phyloP scores from a whole-genome alignment of 1,139 yeast genomes.

The Suhomyces bribrorum region DNA sequence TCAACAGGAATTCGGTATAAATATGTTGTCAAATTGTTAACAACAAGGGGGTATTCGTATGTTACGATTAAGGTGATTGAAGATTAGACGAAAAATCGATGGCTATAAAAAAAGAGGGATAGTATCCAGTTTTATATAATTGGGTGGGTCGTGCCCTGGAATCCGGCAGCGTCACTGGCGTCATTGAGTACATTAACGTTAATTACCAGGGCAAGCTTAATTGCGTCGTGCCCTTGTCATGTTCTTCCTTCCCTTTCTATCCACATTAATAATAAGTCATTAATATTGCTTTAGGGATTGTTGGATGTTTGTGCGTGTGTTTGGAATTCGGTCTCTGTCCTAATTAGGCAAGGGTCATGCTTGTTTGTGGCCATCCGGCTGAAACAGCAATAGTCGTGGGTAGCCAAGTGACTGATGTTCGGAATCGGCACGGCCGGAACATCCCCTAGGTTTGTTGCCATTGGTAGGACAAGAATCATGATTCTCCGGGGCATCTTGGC shows the following conservation, averaged over 20 bases:
- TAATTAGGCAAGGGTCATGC: constrained; percentile 19
- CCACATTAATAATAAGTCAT: constrained; percentile 10
- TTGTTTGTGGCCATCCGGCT: constrained; percentile 13
- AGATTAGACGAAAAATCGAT: neutral
- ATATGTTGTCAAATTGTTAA: neutral
- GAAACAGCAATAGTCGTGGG: constrained; percentile 14
- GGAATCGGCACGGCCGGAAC: too few species aligned
- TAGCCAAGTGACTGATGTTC: constrained; percentile 1
- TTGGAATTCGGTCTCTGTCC: constrained; percentile 11
- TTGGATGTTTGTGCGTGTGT: constrained; percentile 9
- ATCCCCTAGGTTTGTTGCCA: too few species aligned
- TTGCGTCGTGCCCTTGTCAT: constrained; percentile 3
- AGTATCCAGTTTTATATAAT: constrained; percentile 4
- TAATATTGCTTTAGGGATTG: constrained; percentile 12
- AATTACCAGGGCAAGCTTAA: constrained; percentile 2
- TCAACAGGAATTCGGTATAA: neutral
- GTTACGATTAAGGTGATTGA: constrained; percentile 1
- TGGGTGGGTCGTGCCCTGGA: constrained; percentile 7
- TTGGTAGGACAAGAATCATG: neutral
- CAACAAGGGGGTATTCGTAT: neutral
- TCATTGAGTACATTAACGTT: constrained; percentile 3
- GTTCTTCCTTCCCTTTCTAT: constrained; percentile 8
- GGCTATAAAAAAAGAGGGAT: neutral
- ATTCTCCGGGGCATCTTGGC: neutral
- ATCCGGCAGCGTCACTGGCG: constrained; percentile 5